Evolutionary conservation across 306 rosid genomes (phyloP), one percentile per base, ranked within the genome.

Genomic region (Prunus mume): DNA sequence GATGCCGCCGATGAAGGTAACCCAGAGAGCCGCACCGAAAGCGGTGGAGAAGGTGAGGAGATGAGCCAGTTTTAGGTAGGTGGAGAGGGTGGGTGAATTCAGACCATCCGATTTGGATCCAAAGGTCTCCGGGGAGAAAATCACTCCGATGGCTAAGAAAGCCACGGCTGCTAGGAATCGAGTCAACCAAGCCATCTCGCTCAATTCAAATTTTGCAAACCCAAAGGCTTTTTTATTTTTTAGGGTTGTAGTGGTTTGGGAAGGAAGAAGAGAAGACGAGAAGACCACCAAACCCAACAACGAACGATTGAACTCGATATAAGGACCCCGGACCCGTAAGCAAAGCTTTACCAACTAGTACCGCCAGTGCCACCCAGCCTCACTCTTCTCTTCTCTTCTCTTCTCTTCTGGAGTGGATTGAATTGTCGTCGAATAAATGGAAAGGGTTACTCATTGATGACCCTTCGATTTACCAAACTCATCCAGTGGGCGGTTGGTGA

Each of bases 1-100:
- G 83, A 92, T 91, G 70, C 99, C 99, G 24, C 99, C 97, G 87
- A 96, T 92, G 88, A 96, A 96, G 68, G 98, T 92, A 65, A 96
- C 99, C 99, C 99, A 96, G 0, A 92, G 87, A 75, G 97, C 89
- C 5, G 97, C 83, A 25, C 99, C 99, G 83, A 93, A 96, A 6
- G 97, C 91, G 45, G 96, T 88, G 75, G 99, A 83, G 96, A 91
- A 96, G 86, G 96, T 41, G 60, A 96, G 97, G 11, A 92, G 87
- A 81, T 96, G 99, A 38, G 97, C 91, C 55, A 96, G 78, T 81
- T 96, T 96, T 81, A 96, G 87, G 85, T 78, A 92, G 75, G 90
- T 76, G 8, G 90, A 74, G 55, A 92, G 86, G 18, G 81, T 73
- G 52, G 84, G 76, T 9, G 90, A 85, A 66, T 79, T 71, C 38